Conservation (phyloP, 1,139 yeast species). For the Nakaseomyces delphensis region DNA sequence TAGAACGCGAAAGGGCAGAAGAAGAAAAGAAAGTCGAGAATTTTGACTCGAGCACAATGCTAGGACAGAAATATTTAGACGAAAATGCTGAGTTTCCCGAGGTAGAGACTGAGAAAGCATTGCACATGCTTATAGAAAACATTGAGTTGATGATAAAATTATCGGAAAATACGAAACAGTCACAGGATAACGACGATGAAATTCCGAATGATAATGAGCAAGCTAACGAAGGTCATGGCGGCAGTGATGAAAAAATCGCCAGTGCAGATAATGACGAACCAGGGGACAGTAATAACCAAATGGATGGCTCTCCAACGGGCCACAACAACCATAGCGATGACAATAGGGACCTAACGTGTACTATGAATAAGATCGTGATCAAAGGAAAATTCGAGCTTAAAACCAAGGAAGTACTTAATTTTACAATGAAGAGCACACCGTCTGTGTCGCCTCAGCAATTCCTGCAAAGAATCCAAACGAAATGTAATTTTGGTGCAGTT, state of each 20-base stretch:
- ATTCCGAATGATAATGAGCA: not conserved
- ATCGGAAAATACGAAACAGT: not conserved
- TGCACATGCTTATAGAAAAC: slow-evolving; percentile 6
- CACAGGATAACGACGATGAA: not conserved
- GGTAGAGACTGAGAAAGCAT: slow-evolving; percentile 4
- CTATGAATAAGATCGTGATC: not conserved
- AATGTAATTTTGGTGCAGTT: slow-evolving; percentile 25
- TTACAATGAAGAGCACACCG: slow-evolving; percentile 27
- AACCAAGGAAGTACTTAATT: slow-evolving; percentile 10
- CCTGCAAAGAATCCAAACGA: slow-evolving; percentile 25
- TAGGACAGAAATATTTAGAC: not conserved
- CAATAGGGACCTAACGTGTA: not conserved
- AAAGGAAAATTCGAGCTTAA: not conserved
- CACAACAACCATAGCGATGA: not conserved
- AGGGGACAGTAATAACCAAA: not conserved
- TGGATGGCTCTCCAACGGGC: too few relatives aligned
- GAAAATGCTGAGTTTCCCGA: not conserved
- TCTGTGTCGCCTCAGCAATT: slow-evolving; percentile 22
- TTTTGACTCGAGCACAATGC: slow-evolving; percentile 1
- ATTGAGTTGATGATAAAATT: slow-evolving; percentile 7
- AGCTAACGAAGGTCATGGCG: not conserved
- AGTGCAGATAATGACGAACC: not conserved
- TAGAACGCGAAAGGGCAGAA: not conserved
- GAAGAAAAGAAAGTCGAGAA: not conserved
- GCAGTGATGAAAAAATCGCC: not conserved